Evolutionary conservation across 2,329 filamentous ascomycete genomes (phyloP).

Genomic region (Colletotrichum scovillei): DNA sequence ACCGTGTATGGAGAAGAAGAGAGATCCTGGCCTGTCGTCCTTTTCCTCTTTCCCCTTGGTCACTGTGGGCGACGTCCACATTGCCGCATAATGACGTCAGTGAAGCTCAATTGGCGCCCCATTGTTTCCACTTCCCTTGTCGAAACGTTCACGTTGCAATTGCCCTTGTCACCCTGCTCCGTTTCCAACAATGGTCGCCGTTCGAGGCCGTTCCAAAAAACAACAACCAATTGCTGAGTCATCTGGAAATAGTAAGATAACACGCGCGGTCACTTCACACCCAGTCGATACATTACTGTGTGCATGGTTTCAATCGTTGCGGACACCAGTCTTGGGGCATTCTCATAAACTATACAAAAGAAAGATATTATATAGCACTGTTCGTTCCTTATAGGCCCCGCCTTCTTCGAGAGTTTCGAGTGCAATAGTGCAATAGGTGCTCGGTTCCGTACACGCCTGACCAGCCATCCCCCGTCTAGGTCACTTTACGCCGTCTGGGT

Average conservation of each 20-base stretch:
- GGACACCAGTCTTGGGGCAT: neutral
- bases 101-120: constrained; percentile 8
- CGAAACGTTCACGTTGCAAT: constrained; percentile 5
- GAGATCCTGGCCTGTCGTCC: neutral
- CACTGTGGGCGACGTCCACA: neutral
- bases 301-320: neutral
- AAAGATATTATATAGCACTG: constrained; percentile 33
- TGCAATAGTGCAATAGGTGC: constrained; percentile 16
- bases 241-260: neutral
- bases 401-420: neutral
- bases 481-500: neutral
- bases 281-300: neutral
- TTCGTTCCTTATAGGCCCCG: constrained; percentile 13
- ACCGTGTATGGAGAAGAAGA: no score
- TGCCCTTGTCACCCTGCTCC: constrained; percentile 8
- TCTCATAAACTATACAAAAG: constrained; percentile 24
- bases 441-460: constrained; percentile 9
- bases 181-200: neutral
- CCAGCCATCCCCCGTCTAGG: neutral
- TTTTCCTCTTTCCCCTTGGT: neutral
- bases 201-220: constrained; percentile 9
- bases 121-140: constrained; percentile 12
- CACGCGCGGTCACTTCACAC: neutral
- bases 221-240: neutral
- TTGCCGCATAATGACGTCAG: constrained; percentile 29